These are phyloP conservation scores for Mycena polygramma DNA, from an alignment of 768 basidiomycete genomes.

Conservation along the genomic window DNA sequence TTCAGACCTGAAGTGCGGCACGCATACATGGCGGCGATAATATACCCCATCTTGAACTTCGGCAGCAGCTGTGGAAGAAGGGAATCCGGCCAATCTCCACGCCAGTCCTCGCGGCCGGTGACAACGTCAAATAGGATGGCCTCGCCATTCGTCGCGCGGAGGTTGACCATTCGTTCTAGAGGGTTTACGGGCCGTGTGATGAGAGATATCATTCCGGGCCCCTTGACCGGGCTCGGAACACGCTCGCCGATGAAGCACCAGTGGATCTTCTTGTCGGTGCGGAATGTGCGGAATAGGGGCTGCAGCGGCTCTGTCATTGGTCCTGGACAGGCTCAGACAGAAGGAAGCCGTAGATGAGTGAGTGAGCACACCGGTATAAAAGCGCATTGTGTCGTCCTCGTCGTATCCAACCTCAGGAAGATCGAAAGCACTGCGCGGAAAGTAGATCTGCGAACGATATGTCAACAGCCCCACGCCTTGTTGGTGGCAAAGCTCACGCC, in stretches of 20 bases:
- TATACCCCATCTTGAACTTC: conserved; percentile 23
- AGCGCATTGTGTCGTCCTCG: conserved; percentile 20
- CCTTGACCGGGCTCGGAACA: conserved; percentile 12
- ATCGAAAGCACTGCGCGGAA: conserved; percentile 12
- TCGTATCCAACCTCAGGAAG: conserved; percentile 21
- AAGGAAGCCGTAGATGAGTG: conserved; percentile 6
- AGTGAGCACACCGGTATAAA: conserved; percentile 17
- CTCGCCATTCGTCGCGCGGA: conserved; percentile 20
- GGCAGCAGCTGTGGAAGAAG: conserved; percentile 18
- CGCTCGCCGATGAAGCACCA: conserved; percentile 23
- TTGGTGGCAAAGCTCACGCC: too few species aligned
- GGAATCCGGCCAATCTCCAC: conserved; percentile 14
- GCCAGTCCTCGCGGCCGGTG: conserved; percentile 20
- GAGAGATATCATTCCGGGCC: conserved; percentile 3
- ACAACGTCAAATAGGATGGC: conserved; percentile 20
- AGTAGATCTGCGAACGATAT: background rate
- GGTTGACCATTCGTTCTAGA: conserved; percentile 5
- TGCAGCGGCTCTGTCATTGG: conserved; percentile 19
- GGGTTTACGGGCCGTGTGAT: conserved; percentile 11
- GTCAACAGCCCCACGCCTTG: too few species aligned
- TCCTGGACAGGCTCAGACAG: conserved; percentile 17
- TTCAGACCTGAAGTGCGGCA: conserved; percentile 11
- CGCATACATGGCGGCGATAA: conserved; percentile 21
- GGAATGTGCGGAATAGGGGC: conserved; percentile 13
- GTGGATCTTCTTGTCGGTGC: conserved; percentile 20